Evolutionary conservation across 495 filamentous ascomycete genomes (phyloP), one percentile per base, ranked within the genome.

Genomic region (Sporormia fimetaria): DNA sequence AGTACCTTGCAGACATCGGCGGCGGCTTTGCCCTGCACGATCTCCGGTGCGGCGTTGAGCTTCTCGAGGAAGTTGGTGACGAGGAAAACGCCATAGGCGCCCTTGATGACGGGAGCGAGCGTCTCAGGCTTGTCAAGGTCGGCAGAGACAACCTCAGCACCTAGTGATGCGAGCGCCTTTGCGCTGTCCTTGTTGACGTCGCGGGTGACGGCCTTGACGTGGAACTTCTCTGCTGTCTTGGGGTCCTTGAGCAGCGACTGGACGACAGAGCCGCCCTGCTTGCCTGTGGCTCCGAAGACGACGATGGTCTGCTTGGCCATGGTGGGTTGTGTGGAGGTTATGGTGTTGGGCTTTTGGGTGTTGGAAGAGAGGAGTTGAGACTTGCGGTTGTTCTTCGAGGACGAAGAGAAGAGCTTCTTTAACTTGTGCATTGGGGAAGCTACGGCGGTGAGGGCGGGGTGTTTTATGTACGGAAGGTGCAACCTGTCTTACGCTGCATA

Each of bases 41-140:
- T 32, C 26, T 36, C 40, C 29, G 31, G 30, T 11, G 18, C 18
- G 6, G 35, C 36, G 27, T 35, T 16, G 20, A 21, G 3, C n/a
- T 17, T 2, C 28, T 52, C 37, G 28, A 44, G 64, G 58, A 70
- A 76, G 56, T 75, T 72, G 11, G 76, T 79, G n/a, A 76, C 62
- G 15, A 53, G 65, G 54, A 68, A 81, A 41, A 79, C 66, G 10
- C 62, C 67, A 60, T 71, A 56, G 0, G 75, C 64, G 23, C 69
- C 72, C 12, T 59, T 55, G 36, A 80, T 44, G 15, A 73, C 76
- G 30, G 57, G 26, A n/a, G 52, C 51, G 10, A 80, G 58, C 1
- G 69, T 65, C 4, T 52, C 47, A 11, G 61, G 48, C 38, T 75
- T 65, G 39, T 68, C 59, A 32, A 75, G 48, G 42, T 79, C 67